A percentile compares a stretch with the other conserved stretches of the same genome.
Conservation (phyloP, 2,329 filamentous ascomycete species). For the Cercospora sp. region DNA sequence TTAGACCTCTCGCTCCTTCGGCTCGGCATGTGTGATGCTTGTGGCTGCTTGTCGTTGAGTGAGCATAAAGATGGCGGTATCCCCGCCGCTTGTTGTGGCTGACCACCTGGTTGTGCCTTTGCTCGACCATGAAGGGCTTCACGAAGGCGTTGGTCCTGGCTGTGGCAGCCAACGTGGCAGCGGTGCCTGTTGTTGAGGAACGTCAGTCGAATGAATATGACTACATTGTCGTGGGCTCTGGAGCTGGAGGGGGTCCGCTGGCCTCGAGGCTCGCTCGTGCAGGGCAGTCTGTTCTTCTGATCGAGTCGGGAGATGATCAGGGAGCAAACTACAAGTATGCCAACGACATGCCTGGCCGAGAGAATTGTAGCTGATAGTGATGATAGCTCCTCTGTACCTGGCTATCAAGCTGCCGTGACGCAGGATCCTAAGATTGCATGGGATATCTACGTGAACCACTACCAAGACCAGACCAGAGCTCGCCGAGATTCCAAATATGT, state of each 20-base stretch:
- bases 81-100: not conserved
- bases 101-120: no score
- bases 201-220: slow-evolving; percentile 40
- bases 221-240: slow-evolving; percentile 59
- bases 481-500: slow-evolving; percentile 58
- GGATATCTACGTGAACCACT: slow-evolving; percentile 55
- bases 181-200: slow-evolving; percentile 16
- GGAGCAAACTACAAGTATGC: slow-evolving; percentile 46
- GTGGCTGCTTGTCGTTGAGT: not conserved
- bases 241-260: slow-evolving; percentile 60
- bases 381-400: slow-evolving; percentile 52
- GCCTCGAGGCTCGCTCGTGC: slow-evolving; percentile 59
- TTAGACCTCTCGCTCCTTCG: not conserved
- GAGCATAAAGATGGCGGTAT: not conserved
- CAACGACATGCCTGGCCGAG: not conserved
- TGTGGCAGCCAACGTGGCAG: slow-evolving; percentile 6
- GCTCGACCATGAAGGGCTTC: slow-evolving; percentile 11
- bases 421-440: slow-evolving; percentile 20
- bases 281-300: slow-evolving; percentile 60
- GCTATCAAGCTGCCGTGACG: slow-evolving; percentile 39
- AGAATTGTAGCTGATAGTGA: not conserved
- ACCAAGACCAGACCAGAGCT: slow-evolving; percentile 56
- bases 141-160: slow-evolving; percentile 4
- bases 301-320: slow-evolving; percentile 62
- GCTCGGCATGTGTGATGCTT: not conserved